Evolutionary conservation across 1,139 yeast genomes (phyloP), one percentile per base, ranked within the genome.

Genomic region (Candida neerlandica): DNA sequence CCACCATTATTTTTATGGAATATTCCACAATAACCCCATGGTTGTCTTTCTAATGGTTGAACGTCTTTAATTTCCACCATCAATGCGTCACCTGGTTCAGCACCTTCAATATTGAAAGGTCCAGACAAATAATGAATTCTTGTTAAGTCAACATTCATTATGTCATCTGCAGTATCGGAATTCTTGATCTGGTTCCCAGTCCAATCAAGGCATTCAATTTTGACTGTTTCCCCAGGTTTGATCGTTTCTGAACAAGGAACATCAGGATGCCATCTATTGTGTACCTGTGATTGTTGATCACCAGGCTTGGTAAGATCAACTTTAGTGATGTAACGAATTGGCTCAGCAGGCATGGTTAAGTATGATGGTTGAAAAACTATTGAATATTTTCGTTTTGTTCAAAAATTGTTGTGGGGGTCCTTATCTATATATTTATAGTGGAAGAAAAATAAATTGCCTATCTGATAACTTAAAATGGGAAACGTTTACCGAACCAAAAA

Each of bases 251-350:
- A 58, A 46, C 61, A 60, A 23, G 82, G 82, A 33, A 77, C 63
- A 48, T 76, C 81, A 3, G 82, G 82, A 55, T 77, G 82, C 82
- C 82, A 77, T 57, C 82, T 65, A 56, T 77, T 77, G 63, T 78
- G 82, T 35, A 76, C 59, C 30, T 75, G 75, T 15, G 71, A 70
- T 57, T 78, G 82, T 41, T 67, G 71, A 54, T 68, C 68, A 5
- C 78, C 81, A 0, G 80, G 78, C 49, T 61, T 70, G 45, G 62
- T 60, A 33, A 77, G 64, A 55, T 74, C 78, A 38, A 75, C 71
- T 54, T 64, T 66, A 7, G 67, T 50, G 26, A 52, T 53, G 48
- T 52, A 54, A 27, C 55, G 52, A 35, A 52, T 46, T 35, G 54
- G 53, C 21, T 49, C 57, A 39, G 27, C 3, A 26, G 45, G 41